These are phyloP conservation scores for Urochloa ruziziensis DNA, from an alignment of 176 grass and related monocot species.

Conservation along the genomic window DNA sequence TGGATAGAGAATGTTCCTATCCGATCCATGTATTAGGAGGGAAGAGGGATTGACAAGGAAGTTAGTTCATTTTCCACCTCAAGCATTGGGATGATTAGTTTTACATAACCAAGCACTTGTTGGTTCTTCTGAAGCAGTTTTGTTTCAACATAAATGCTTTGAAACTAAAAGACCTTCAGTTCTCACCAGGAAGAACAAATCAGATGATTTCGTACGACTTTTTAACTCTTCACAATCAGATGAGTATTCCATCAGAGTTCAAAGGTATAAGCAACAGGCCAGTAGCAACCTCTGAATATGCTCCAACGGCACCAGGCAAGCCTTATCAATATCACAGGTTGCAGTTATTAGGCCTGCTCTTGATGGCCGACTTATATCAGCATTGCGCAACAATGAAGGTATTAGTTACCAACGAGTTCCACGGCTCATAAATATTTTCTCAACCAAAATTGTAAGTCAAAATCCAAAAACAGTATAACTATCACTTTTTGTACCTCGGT, in stretches of 20 bases:
- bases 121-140: no score
- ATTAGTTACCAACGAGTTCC: background rate
- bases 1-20: no score
- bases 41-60: background rate
- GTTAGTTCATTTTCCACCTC: background rate
- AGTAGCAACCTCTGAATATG: background rate
- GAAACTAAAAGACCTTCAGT: background rate
- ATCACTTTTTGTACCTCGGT: background rate
- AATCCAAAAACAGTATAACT: background rate
- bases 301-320: background rate
- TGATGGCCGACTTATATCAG: background rate
- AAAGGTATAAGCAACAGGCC: no score
- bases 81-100: background rate
- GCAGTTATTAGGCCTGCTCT: background rate
- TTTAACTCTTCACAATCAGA: background rate
- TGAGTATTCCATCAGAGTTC: background rate
- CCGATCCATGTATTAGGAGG: no score
- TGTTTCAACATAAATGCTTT: no score
- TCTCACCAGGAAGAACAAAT: background rate
- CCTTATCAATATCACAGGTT: background rate
- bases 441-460: conserved; percentile 24
- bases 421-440: background rate
- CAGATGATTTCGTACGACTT: background rate
- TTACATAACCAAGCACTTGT: background rate
- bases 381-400: background rate